Evolutionary conservation across 2,329 filamentous ascomycete species (phyloP).

Genomic region (Colletotrichum theobromicola): DNA sequence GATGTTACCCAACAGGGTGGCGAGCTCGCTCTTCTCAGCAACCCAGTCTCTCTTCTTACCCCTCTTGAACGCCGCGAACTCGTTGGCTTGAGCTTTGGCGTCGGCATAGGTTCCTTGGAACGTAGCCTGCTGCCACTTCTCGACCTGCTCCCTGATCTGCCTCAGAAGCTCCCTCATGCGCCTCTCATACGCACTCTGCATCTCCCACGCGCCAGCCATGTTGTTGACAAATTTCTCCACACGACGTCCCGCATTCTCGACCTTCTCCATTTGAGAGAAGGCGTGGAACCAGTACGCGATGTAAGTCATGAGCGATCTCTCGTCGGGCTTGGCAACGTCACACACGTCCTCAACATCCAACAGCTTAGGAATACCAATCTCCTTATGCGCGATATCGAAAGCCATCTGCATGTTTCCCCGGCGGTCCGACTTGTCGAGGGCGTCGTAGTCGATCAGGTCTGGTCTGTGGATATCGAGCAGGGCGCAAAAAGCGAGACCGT

Average conservation of each 20-base stretch:
- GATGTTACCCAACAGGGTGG: constrained; percentile 93
- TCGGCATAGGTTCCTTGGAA: constrained; percentile 94
- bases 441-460: constrained; percentile 95
- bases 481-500: constrained; percentile 95
- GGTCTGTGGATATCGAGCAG: constrained; percentile 96
- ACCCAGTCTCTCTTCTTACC: constrained; percentile 95
- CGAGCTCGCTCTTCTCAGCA: constrained; percentile 94
- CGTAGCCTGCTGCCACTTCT: constrained; percentile 77
- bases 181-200: constrained; percentile 95
- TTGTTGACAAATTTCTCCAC: constrained; percentile 99
- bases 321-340: constrained; percentile 94
- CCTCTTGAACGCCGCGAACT: constrained; percentile 89
- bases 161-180: constrained; percentile 84
- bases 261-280: constrained; percentile 98
- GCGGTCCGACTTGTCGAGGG: constrained; percentile 92
- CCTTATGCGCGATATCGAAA: constrained; percentile 93
- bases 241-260: constrained; percentile 93
- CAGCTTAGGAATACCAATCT: constrained; percentile 95
- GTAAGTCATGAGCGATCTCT: constrained; percentile 97
- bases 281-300: constrained; percentile 99
- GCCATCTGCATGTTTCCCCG: constrained; percentile 97
- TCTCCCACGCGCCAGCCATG: constrained; percentile 99
- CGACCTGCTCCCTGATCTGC: constrained; percentile 74
- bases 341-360: constrained; percentile 98
- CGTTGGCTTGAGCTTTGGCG: constrained; percentile 82